Base-by-base conservation (phyloP, 2,329 filamentous ascomycete species). In the Sporothrix sp. region DNA sequence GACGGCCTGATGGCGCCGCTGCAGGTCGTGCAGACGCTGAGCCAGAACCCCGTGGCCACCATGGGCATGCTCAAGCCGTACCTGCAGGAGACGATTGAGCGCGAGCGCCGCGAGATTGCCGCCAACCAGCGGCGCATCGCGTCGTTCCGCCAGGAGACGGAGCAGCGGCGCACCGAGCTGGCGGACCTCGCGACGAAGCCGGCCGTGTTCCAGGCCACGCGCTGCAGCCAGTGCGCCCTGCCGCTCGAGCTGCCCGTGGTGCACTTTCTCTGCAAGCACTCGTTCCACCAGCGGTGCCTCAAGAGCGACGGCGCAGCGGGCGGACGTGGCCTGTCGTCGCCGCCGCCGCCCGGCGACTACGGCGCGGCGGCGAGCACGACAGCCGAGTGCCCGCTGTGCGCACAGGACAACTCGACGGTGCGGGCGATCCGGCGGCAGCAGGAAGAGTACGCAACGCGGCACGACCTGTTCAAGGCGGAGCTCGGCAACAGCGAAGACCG, bases 41-140 rank as follows among this genome's bases (percentile, higher is more conserved):
- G 73, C n/a, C 71, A 76, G 42, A 66, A 72, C 63, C 52, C 68
- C 54, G 87, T 96, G 3, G 91, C 94, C 1, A 97, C 89, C 0
- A 96, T 98, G 87, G 93, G 91, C 46, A 89, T 97, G 77, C 84
- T 98, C 55, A 97, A 96, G 68, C 81, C 83, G 6, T 98, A 98
- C 66, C 80, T 98, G 2, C 81, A 85, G 56, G 81, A 85, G 45
- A 95, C 90, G 8, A 95, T 98, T 56, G 83, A 87, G 58, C 81
- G 87, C 46, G 93, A 98, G 68, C 79, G 88, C 23, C 82, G 82
- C 53, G 90, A 96, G 60, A 96, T 98, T 53, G 80, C 71, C 7
- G 65, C 74, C 32, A 97, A 97, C 64, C 79, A 86, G 46, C 80
- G 83, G 35, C 79, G 91, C 38, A 95, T 95, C 58, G 75, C 79